A percentile compares a stretch with the other conserved stretches of the same genome.
These are phyloP conservation scores for Erythrobasidium yunnanense DNA, from an alignment of 768 basidiomycete species.

Conservation along the genomic window DNA sequence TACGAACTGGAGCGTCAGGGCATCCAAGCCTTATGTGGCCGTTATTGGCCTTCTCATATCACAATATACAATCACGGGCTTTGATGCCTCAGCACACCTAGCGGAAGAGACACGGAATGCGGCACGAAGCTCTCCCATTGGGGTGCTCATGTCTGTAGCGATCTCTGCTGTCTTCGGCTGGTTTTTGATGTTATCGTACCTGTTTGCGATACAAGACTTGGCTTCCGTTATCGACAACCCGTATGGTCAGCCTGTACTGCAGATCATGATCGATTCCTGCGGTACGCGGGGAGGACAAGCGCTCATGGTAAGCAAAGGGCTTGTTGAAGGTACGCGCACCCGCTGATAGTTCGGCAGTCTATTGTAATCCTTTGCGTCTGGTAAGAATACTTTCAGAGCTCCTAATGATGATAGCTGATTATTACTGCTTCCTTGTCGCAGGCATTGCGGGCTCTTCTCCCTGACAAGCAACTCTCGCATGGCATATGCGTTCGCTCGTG, in stretches of 20 bases:
- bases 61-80: constrained; percentile 55
- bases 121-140: constrained; percentile 42
- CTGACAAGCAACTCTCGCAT: constrained; percentile 68
- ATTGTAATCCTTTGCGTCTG: constrained; percentile 4
- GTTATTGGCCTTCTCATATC: constrained; percentile 60
- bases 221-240: constrained; percentile 48
- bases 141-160: constrained; percentile 53
- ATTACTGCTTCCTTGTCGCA: not conserved
- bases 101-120: constrained; percentile 54
- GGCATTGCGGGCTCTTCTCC: constrained; percentile 52
- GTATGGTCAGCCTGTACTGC: constrained; percentile 62
- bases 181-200: constrained; percentile 60
- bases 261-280: constrained; percentile 67
- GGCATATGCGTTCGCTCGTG: constrained; percentile 72
- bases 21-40: constrained; percentile 59
- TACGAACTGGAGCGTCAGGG: constrained; percentile 55
- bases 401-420: not conserved
- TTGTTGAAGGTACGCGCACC: not conserved
- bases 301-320: not conserved
- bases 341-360: constrained; percentile 1
- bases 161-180: constrained; percentile 63
- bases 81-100: not conserved
- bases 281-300: constrained; percentile 62
- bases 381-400: not conserved
- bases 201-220: constrained; percentile 68